Base-by-base conservation (phyloP, 495 filamentous ascomycete genomes). In the Penicillium goetzii region DNA sequence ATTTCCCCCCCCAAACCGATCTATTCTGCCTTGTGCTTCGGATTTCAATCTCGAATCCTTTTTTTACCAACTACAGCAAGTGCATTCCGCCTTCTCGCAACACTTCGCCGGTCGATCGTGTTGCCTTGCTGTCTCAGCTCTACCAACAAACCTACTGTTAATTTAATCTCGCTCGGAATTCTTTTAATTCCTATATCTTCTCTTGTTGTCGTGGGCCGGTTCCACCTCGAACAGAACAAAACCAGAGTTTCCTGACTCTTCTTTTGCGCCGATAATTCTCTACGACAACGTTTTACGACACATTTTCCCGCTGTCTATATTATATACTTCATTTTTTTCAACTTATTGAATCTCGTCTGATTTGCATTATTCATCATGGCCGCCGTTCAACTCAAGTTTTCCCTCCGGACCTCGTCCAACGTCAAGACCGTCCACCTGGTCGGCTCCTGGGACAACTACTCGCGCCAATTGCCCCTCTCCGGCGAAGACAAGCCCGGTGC, bases 381-480 rank as follows among this genome's bases (percentile, higher is more conserved):
- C 73, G 78, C 91, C 72, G 87, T 92, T 78, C 90, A 95, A 82
- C 84, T 95, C 54, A 88, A 89, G 64, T 96, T 97, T 79, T 86
- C 88, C 76, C 90, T 99, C 75, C 93, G 94, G 81, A 97, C 95
- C 76, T 96, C 93, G 75, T 85, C 91, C 80, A 92, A 93, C 81
- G 92, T 93, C 86, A 97, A 97, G 88, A 94, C 93, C 78, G 95
- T 96, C 78, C 95, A 98, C 76, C 85, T 99, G 63, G 88, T 97
- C 74, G 95, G 95, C 73, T 97, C 95, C 64, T 99, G 95, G 95
- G 96, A 99, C 84, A 91, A 91, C 83, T 99, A 99, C 86, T 79
- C 81, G 61, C 92, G 92, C 65, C 94, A 97, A 76, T 89, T 96
- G 72, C 93, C 93, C 59, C 88, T 97, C 69, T 90, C 92, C 74